A percentile compares a stretch with the other conserved stretches of the same genome.
phyloP scores from a whole-genome alignment of 148 eudicot genomes.

The Chenopodium berlandieri region DNA sequence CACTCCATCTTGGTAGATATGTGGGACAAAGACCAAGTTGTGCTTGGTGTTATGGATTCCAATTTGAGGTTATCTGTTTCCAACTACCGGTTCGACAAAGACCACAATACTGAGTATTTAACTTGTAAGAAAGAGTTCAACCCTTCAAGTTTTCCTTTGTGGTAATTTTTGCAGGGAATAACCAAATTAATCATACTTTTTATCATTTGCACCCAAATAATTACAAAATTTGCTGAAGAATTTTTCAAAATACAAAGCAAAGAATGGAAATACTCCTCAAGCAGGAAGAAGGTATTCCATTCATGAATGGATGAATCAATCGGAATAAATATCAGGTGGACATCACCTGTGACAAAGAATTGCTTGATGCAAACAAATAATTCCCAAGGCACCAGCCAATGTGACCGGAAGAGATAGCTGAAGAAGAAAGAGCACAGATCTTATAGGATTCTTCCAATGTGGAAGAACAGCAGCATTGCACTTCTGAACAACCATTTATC shows the following conservation, averaged over 20 bases:
- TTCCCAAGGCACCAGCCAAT: neutral
- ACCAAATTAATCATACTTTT: neutral
- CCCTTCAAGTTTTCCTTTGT: too few relatives aligned
- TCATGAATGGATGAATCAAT: constrained; percentile 10
- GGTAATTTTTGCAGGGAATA: neutral
- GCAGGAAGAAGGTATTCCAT: neutral
- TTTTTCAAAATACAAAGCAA: neutral
- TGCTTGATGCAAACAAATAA: neutral
- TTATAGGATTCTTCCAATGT: neutral
- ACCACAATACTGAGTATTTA: too few relatives aligned
- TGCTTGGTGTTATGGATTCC: too few relatives aligned
- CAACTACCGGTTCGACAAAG: too few relatives aligned
- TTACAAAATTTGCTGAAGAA: neutral
- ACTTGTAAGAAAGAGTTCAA: too few relatives aligned
- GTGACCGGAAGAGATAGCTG: neutral
- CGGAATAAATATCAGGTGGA: constrained; percentile 2
- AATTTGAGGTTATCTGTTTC: too few relatives aligned
- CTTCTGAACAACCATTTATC: neutral
- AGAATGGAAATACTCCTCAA: neutral
- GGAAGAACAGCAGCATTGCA: neutral
- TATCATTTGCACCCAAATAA: neutral
- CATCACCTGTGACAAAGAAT: constrained; percentile 13
- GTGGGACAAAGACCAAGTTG: too few relatives aligned
- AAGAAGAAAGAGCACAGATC: neutral
- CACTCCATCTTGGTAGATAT: too few relatives aligned